Conservation (phyloP, 2,329 filamentous ascomycete species). For the Colletotrichum noveboracense region DNA sequence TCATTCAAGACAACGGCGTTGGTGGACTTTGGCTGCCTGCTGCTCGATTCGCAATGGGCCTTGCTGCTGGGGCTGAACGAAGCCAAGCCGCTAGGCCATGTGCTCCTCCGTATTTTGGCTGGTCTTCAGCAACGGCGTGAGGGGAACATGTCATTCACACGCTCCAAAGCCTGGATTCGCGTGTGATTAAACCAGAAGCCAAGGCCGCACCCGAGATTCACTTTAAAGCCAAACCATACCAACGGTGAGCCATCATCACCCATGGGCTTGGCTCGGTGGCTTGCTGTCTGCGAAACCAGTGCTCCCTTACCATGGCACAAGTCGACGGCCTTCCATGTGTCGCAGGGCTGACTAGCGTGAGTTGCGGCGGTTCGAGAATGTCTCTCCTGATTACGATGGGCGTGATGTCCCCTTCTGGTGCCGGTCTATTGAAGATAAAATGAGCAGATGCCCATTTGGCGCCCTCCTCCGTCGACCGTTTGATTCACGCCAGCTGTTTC, state of each 20-base stretch:
- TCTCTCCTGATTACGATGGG: background rate
- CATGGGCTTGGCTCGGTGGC: background rate
- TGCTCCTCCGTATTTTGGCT: background rate
- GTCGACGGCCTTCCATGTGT: background rate
- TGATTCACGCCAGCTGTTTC: background rate
- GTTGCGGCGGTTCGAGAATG: background rate
- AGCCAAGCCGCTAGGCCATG: background rate
- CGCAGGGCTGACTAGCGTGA: background rate
- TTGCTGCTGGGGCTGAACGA: background rate
- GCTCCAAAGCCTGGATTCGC: background rate
- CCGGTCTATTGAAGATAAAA: background rate
- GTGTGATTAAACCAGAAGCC: background rate
- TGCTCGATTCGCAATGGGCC: background rate
- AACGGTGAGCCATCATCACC: background rate
- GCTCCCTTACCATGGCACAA: background rate
- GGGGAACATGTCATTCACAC: background rate
- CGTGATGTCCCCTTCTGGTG: background rate
- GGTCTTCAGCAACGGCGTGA: background rate
- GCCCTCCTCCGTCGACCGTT: background rate
- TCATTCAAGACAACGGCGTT: background rate
- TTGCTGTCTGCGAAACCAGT: background rate
- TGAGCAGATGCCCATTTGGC: background rate
- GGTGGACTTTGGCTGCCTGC: background rate
- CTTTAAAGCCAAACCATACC: background rate
- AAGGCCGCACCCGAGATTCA: background rate